Evolutionary conservation across 805 yeast genomes (phyloP).

Genomic region (Nakazawaea sp.): DNA sequence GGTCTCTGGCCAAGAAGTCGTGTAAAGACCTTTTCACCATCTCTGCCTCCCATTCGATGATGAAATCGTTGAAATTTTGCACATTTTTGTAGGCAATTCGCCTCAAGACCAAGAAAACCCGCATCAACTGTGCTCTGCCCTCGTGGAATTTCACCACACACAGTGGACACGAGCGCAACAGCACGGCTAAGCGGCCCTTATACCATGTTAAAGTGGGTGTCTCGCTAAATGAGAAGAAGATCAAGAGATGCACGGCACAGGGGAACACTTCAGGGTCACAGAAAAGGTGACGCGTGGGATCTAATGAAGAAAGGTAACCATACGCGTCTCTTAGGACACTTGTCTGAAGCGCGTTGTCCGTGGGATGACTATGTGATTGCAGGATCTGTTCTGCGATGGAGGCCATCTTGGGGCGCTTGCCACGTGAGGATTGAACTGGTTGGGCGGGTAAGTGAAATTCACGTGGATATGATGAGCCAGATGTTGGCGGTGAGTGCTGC

Average conservation of each 20-base stretch:
- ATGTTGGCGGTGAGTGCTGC: too few relatives aligned
- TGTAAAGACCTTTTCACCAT: too few relatives aligned
- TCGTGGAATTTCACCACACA: conserved; percentile 50
- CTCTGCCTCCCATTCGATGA: conserved; percentile 22
- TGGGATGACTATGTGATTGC: conserved; percentile 25
- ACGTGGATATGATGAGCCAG: too few relatives aligned
- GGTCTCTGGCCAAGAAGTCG: too few relatives aligned
- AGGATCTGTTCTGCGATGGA: not conserved
- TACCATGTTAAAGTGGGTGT: conserved; percentile 38
- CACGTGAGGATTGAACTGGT: too few relatives aligned
- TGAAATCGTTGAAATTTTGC: conserved; percentile 23
- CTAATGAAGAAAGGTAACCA: not conserved
- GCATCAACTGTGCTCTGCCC: conserved; percentile 43
- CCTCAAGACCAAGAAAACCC: conserved; percentile 45
- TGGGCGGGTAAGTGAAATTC: too few relatives aligned
- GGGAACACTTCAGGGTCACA: conserved; percentile 45
- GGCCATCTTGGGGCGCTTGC: too few relatives aligned
- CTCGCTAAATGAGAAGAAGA: conserved; percentile 54
- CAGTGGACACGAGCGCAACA: conserved; percentile 40
- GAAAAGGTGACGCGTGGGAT: conserved; percentile 38
- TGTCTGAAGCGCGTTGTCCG: conserved; percentile 13
- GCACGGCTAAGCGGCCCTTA: conserved; percentile 28
- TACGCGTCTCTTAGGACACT: not conserved
- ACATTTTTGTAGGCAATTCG: conserved; percentile 29
- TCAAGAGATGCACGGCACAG: conserved; percentile 45